Evolutionary conservation across 2,329 filamentous ascomycete species (phyloP).

Genomic region (Trichoderma harzianum): DNA sequence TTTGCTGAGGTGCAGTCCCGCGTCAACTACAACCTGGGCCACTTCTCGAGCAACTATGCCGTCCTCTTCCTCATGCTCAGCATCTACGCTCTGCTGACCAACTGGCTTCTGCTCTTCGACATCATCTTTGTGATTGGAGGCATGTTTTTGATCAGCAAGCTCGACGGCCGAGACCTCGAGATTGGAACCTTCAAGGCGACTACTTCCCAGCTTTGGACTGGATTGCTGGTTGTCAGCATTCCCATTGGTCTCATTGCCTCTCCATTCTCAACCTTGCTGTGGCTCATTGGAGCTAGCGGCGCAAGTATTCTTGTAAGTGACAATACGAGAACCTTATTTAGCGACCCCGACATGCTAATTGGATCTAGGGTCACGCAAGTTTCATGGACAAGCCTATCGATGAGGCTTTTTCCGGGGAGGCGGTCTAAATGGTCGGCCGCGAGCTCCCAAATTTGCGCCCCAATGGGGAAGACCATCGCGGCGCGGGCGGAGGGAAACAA

Average conservation of each 20-base stretch:
- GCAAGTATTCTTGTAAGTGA: conserved; percentile 68
- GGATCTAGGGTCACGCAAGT: conserved; percentile 70
- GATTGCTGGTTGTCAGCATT: conserved; percentile 75
- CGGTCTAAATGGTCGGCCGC: conserved; percentile 99
- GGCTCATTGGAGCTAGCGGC: conserved; percentile 93
- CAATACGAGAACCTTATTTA: not conserved
- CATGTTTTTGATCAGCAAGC: conserved; percentile 87
- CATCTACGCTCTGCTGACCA: conserved; percentile 92
- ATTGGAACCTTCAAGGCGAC: conserved; percentile 79
- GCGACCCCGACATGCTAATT: not conserved
- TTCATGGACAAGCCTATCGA: conserved; percentile 99
- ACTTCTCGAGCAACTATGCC: conserved; percentile 99
- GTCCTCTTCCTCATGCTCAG: conserved; percentile 91
- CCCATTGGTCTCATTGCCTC: conserved; percentile 83
- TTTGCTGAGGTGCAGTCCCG: conserved; percentile 87
- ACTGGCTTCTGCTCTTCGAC: conserved; percentile 82
- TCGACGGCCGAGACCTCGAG: conserved; percentile 84
- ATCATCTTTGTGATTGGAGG: conserved; percentile 83
- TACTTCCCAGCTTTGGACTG: conserved; percentile 91
- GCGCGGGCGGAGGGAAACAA: conserved; percentile 67
- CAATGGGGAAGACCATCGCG: conserved; percentile 99
- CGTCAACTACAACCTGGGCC: conserved; percentile 93
- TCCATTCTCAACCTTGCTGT: conserved; percentile 80
- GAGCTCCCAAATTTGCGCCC: conserved; percentile 93
- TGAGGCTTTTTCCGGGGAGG: conserved; percentile 99